Conservation (phyloP, 164 flowering plant genomes). For the Macadamia tetraphylla region DNA sequence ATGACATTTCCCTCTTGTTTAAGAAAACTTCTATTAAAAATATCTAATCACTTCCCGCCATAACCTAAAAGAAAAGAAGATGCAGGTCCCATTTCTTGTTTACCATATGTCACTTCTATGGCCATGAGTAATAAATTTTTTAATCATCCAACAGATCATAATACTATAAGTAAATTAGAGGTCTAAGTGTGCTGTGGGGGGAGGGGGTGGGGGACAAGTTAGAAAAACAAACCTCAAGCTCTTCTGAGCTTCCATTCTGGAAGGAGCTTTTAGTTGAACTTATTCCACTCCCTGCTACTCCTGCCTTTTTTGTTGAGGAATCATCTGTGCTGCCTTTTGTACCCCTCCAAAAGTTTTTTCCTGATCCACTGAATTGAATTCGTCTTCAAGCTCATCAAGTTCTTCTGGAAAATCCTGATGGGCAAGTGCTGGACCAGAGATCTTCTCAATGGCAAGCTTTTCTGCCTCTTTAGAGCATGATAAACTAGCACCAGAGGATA, state of each 20-base stretch:
- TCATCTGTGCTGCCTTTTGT: constrained; percentile 10
- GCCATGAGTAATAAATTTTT: too few relatives aligned
- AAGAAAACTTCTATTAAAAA: too few relatives aligned
- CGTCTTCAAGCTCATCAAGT: constrained; percentile 64
- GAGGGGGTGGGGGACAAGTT: neutral
- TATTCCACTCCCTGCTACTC: constrained; percentile 14
- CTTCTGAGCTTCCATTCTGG: constrained; percentile 49
- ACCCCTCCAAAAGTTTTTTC: constrained; percentile 16
- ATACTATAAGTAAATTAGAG: too few relatives aligned
- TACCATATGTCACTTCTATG: too few relatives aligned
- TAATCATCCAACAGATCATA: too few relatives aligned
- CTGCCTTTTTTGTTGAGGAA: constrained; percentile 15
- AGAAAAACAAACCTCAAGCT: constrained; percentile 64
- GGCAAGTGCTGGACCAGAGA: constrained; percentile 32
- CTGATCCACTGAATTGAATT: constrained; percentile 20
- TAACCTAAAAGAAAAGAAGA: too few relatives aligned
- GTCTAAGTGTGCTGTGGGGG: too few relatives aligned
- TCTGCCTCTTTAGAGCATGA: constrained; percentile 42
- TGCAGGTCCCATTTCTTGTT: too few relatives aligned
- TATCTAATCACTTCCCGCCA: too few relatives aligned
- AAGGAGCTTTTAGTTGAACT: constrained; percentile 14
- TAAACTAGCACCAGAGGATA: constrained; percentile 14
- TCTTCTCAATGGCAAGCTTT: constrained; percentile 40
- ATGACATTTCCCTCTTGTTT: too few relatives aligned
- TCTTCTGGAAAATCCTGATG: constrained; percentile 31